These are phyloP conservation scores for Rosa chinensis DNA, from an alignment of 306 rosid genomes.

Conservation along the genomic window DNA sequence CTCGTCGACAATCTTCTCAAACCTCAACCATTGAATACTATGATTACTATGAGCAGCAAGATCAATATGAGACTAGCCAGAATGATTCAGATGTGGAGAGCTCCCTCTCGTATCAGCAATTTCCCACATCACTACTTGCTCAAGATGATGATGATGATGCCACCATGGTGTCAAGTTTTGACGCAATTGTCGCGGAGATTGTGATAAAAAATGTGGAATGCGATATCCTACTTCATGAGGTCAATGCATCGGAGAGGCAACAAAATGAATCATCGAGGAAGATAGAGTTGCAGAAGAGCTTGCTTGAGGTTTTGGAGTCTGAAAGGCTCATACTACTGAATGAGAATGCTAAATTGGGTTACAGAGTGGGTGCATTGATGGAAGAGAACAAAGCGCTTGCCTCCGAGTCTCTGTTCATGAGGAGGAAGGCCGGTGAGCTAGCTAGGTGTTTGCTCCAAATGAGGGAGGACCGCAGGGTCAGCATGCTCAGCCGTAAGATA, in stretches of 20 bases:
- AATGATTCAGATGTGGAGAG: constrained; percentile 79
- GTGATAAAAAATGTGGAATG: constrained; percentile 75
- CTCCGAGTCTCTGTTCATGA: constrained; percentile 63
- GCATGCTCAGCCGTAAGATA: constrained; percentile 64
- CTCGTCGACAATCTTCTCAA: constrained; percentile 53
- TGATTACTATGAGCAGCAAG: constrained; percentile 47
- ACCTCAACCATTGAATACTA: constrained; percentile 36
- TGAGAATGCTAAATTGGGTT: constrained; percentile 77
- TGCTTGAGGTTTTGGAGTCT: constrained; percentile 92
- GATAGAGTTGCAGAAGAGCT: constrained; percentile 71
- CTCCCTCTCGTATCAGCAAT: constrained; percentile 65
- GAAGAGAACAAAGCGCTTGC: constrained; percentile 78
- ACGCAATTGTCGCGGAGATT: constrained; percentile 57
- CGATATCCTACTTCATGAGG: constrained; percentile 59
- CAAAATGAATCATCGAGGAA: constrained; percentile 62
- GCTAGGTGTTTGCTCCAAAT: constrained; percentile 75
- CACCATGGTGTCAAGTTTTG: constrained; percentile 19
- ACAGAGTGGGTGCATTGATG: constrained; percentile 50
- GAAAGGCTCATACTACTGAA: constrained; percentile 79
- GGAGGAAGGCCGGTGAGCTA: constrained; percentile 73
- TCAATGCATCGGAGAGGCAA: constrained; percentile 49
- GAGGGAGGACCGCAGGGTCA: constrained; percentile 86
- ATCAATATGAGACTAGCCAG: constrained; percentile 45
- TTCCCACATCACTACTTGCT: constrained; percentile 12
- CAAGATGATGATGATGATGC: not conserved